A percentile compares a stretch with the other conserved stretches of the same genome.
These are phyloP conservation scores for Cladosporium cucumerinum DNA, from an alignment of 2,329 filamentous ascomycete species.

Conservation along the genomic window DNA sequence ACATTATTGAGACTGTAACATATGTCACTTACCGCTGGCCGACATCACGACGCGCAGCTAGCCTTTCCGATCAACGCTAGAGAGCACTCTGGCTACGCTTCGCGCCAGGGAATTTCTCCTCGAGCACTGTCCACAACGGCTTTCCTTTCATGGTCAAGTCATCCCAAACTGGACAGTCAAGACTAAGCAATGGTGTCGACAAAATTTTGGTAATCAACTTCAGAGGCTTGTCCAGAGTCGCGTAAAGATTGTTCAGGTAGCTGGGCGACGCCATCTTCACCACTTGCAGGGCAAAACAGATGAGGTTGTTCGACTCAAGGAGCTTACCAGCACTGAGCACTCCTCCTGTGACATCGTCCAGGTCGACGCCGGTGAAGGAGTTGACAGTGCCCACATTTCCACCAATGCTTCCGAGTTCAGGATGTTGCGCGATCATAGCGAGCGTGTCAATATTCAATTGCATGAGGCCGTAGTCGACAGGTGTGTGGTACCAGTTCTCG, in stretches of 20 bases:
- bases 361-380: slow-evolving; percentile 25
- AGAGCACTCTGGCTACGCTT: slow-evolving; percentile 11
- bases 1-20: background rate
- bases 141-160: slow-evolving; percentile 23
- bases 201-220: slow-evolving; percentile 19
- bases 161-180: slow-evolving; percentile 22
- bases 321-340: slow-evolving; percentile 23
- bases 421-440: slow-evolving; percentile 10
- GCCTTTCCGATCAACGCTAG: background rate
- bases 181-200: slow-evolving; percentile 19
- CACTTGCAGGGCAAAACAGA: slow-evolving; percentile 36
- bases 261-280: slow-evolving; percentile 37
- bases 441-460: slow-evolving; percentile 10
- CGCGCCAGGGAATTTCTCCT: slow-evolving; percentile 22
- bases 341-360: slow-evolving; percentile 29
- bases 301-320: slow-evolving; percentile 36
- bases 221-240: slow-evolving; percentile 19
- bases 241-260: slow-evolving; percentile 31
- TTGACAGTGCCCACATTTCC: slow-evolving; percentile 27
- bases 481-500: slow-evolving; percentile 16
- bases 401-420: slow-evolving; percentile 14
- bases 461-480: slow-evolving; percentile 14
- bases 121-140: slow-evolving; percentile 21
- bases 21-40: background rate
- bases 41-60: background rate